Conservation (phyloP, 495 filamentous ascomycete species). For the Podospora appendiculata region DNA sequence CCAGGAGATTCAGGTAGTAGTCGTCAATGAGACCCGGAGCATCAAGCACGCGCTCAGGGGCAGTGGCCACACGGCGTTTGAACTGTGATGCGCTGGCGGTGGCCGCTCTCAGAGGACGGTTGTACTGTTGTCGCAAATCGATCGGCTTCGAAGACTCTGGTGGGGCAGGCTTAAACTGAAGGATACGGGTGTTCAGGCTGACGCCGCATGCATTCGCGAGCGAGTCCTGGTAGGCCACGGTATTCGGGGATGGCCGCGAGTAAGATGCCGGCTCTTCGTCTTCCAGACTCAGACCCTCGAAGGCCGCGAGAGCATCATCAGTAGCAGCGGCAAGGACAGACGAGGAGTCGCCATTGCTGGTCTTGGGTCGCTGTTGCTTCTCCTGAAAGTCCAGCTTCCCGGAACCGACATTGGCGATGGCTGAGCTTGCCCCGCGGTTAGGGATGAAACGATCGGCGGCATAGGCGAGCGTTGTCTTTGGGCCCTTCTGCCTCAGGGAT, state of each 20-base stretch:
- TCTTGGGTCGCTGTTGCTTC: conserved; percentile 55
- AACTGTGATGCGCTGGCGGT: conserved; percentile 69
- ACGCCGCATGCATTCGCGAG: conserved; percentile 89
- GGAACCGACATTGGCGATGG: conserved; percentile 69
- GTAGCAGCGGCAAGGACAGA: conserved; percentile 60
- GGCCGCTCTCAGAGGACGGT: conserved; percentile 81
- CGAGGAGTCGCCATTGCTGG: conserved; percentile 51
- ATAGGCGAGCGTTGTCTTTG: conserved; percentile 76
- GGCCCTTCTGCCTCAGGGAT: conserved; percentile 53
- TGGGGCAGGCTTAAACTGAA: conserved; percentile 96
- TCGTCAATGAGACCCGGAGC: conserved; percentile 94
- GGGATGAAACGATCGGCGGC: conserved; percentile 95
- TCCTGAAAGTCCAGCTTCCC: conserved; percentile 66
- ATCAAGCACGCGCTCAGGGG: conserved; percentile 95
- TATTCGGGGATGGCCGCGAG: conserved; percentile 73
- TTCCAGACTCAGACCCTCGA: conserved; percentile 66
- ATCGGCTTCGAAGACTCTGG: conserved; percentile 97
- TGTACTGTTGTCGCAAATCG: conserved; percentile 95
- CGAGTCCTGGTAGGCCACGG: conserved; percentile 85
- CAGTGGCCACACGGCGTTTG: conserved; percentile 83
- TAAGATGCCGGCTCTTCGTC: conserved; percentile 49
- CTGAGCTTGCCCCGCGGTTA: conserved; percentile 82
- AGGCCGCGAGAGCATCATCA: conserved; percentile 68
- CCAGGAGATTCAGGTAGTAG: conserved; percentile 96
- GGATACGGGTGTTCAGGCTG: conserved; percentile 84